Evolutionary conservation across 371 early-diverging fungal genomes (phyloP), one percentile per base, ranked within the genome.

Genomic region (Chytridium lagenaria): DNA sequence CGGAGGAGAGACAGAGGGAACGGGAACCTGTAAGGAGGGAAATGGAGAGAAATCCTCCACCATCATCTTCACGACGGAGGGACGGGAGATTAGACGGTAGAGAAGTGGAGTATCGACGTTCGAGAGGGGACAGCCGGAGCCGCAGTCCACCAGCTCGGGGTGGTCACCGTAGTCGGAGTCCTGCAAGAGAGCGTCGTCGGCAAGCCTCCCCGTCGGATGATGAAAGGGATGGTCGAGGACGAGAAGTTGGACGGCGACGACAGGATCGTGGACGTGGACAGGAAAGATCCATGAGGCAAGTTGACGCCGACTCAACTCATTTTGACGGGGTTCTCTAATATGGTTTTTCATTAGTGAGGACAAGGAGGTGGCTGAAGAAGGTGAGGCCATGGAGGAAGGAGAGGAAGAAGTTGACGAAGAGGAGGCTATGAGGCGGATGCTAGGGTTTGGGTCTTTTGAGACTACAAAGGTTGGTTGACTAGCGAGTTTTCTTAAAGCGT

Each of bases 401-500:
- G 10, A 49, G 31, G 72, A 44, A 44, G 86, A 82, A 68, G 70
- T 71, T 75, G 80, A 88, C 69, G 88, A 88, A 67, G 92, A 93
- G 71, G 84, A 83, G 12, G 79, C 82, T 66, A 90, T 93, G 91
- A 86, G 78, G 82, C 82, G 83, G 1, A 39, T 91, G 69, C 91
- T 97, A 92, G 97, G 97, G 1, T 94, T 97, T 81, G 89, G 90
- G 5, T 92, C 92, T 1, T 97, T 97, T 73, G 90, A 92, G 33
- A 89, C 93, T 0, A 97, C 97, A 38, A 95, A 96, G 80, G 92
- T 91, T 84, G 31, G 36, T 15, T 23, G 37, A 19, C 10, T 65
- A 40, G 66, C 1, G 38, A 16, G n/a, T n/a, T n/a, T n/a, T n/a
- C n/a, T n/a, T n/a, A n/a, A n/a, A n/a, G n/a, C n/a, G n/a, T n/a